These are phyloP conservation scores for Fusarium armeniacum DNA, from an alignment of 2,329 filamentous ascomycete species.

Conservation along the genomic window DNA sequence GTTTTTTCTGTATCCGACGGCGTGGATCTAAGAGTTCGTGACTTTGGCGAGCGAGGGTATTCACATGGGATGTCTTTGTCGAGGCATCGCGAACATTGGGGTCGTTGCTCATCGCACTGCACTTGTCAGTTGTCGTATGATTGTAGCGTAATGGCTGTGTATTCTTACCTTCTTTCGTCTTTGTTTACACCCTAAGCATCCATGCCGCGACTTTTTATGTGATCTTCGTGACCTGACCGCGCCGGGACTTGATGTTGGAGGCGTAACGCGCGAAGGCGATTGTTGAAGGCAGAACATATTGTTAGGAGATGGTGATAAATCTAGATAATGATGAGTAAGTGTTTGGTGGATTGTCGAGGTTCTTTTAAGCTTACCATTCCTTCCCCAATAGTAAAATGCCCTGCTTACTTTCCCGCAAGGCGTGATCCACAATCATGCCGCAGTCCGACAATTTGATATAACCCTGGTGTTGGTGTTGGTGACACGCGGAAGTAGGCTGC, in stretches of 20 bases:
- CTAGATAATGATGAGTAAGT: not conserved
- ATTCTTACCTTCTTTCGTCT: constrained; percentile 40
- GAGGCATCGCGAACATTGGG: constrained; percentile 35
- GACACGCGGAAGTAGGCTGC: constrained; percentile 13
- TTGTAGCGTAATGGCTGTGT: accelerated
- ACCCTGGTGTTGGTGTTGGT: not conserved
- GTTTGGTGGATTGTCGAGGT: not conserved
- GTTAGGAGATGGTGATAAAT: no score
- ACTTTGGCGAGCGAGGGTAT: constrained; percentile 18
- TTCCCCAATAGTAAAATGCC: no score
- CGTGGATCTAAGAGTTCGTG: not conserved
- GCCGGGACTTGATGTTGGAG: constrained; percentile 4
- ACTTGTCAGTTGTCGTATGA: not conserved
- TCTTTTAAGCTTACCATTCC: constrained; percentile 17
- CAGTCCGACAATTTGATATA: constrained; percentile 30
- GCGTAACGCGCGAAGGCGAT: not conserved
- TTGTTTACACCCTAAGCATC: constrained; percentile 45
- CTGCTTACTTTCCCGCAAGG: not conserved
- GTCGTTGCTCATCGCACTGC: constrained; percentile 40
- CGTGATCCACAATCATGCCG: constrained; percentile 18
- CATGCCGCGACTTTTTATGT: constrained; percentile 45
- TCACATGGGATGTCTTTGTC: constrained; percentile 32
- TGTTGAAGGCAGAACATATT: not conserved
- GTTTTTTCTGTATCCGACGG: not conserved
- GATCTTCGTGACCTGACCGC: constrained; percentile 32